phyloP scores from a whole-genome alignment of 306 rosid genomes.

The Malus sylvestris region DNA sequence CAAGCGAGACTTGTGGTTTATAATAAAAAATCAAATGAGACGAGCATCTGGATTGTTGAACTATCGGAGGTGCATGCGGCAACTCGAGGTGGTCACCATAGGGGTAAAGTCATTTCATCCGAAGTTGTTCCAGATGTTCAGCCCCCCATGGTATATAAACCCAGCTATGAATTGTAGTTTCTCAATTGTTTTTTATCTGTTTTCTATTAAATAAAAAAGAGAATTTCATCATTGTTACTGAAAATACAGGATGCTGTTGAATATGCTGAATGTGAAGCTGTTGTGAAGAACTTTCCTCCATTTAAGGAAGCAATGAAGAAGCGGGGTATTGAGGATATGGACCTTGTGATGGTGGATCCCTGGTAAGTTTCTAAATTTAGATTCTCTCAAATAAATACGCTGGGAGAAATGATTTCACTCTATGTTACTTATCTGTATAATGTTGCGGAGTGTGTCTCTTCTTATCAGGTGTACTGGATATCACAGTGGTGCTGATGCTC shows the following conservation, averaged over 20 bases:
- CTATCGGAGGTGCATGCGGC: constrained; percentile 69
- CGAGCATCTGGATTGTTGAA: constrained; percentile 71
- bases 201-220: neutral
- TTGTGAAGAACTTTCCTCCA: constrained; percentile 64
- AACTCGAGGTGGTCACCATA: constrained; percentile 81
- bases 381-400: neutral
- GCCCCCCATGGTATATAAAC: constrained; percentile 63
- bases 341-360: constrained; percentile 82
- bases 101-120: constrained; percentile 68
- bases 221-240: constrained; percentile 3
- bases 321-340: constrained; percentile 86
- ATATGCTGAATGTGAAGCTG: constrained; percentile 84
- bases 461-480: constrained; percentile 66
- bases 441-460: constrained; percentile 3
- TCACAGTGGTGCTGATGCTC: constrained; percentile 74
- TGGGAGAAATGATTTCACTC: neutral
- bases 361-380: constrained; percentile 40
- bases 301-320: constrained; percentile 78
- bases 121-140: constrained; percentile 66
- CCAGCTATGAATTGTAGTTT: neutral
- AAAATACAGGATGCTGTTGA: constrained; percentile 61
- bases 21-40: constrained; percentile 66
- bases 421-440: constrained; percentile 3
- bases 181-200: neutral
- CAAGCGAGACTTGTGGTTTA: constrained; percentile 68